Evolutionary conservation across 2,329 filamentous ascomycete genomes (phyloP).

Genomic region (Biscogniauxia mediterranea): DNA sequence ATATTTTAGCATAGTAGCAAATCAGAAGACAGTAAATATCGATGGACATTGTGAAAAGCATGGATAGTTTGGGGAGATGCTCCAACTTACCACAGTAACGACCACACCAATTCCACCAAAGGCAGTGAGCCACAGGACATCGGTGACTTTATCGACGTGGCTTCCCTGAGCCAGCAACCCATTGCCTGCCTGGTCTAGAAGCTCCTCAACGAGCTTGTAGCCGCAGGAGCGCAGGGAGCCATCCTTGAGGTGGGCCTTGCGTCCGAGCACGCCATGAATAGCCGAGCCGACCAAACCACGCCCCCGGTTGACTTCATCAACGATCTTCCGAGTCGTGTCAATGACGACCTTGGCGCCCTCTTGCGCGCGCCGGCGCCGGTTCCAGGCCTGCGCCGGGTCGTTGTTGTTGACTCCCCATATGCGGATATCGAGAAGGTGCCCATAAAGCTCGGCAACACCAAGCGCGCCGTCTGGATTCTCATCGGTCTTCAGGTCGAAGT

Average conservation of each 20-base stretch:
- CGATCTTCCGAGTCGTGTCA: conserved; percentile 38
- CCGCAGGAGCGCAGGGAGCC: conserved; percentile 40
- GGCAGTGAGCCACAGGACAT: conserved; percentile 39
- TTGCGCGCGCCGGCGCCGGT: conserved; percentile 41
- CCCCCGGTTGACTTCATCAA: conserved; percentile 36
- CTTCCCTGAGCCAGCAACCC: conserved; percentile 33
- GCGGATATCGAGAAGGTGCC: conserved; percentile 42
- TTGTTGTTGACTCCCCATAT: conserved; percentile 47
- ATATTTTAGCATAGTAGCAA: conserved; percentile 17
- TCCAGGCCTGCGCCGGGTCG: conserved; percentile 46
- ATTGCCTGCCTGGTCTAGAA: too few species aligned
- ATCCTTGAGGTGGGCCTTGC: conserved; percentile 32
- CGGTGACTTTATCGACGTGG: conserved; percentile 34
- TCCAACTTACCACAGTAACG: conserved; percentile 36
- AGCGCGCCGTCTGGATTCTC: conserved; percentile 51
- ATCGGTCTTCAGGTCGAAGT: conserved; percentile 54
- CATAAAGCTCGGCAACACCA: conserved; percentile 41
- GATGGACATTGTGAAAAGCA: neutral
- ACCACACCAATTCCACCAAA: conserved; percentile 41
- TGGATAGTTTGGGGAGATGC: neutral
- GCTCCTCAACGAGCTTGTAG: conserved; percentile 36
- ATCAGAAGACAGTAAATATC: neutral
- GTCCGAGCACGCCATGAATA: conserved; percentile 28
- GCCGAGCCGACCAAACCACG: conserved; percentile 33
- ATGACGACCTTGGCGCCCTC: conserved; percentile 38